Conservation (phyloP, 2,329 filamentous ascomycete genomes). For the Phaeomoniella chlamydospora region DNA sequence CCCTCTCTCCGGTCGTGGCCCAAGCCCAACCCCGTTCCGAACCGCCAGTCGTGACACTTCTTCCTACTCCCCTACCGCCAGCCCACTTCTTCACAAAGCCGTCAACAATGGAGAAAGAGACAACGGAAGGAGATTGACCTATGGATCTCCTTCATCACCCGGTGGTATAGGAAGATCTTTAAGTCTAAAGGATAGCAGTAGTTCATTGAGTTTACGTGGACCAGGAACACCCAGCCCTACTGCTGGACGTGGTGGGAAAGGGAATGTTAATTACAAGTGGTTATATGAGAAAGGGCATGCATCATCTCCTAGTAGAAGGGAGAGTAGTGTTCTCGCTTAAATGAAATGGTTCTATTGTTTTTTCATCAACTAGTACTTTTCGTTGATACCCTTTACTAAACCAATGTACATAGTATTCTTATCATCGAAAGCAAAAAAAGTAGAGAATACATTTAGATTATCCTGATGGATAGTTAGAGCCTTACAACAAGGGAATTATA, state of each 20-base stretch:
- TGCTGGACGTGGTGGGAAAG: conserved; percentile 45
- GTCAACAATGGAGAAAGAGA: conserved; percentile 18
- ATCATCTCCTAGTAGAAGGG: not conserved
- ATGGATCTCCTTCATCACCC: conserved; percentile 42
- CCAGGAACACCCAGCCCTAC: conserved; percentile 57
- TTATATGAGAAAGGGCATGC: conserved; percentile 63
- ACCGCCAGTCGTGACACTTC: conserved; percentile 15
- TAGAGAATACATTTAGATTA: too few relatives aligned
- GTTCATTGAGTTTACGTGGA: conserved; percentile 10
- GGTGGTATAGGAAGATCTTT: conserved; percentile 30
- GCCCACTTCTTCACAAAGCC: conserved; percentile 44
- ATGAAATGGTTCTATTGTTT: not conserved
- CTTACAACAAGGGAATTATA: too few relatives aligned
- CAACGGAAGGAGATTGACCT: conserved; percentile 42
- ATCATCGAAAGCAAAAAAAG: too few relatives aligned
- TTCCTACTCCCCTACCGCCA: conserved; percentile 15
- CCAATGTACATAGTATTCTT: too few relatives aligned
- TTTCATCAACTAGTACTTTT: too few relatives aligned
- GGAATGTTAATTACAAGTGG: conserved; percentile 85
- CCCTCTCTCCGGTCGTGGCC: conserved; percentile 38
- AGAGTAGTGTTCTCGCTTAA: not conserved
- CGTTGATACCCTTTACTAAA: too few relatives aligned
- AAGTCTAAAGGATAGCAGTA: conserved; percentile 35
- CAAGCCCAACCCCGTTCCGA: not conserved
- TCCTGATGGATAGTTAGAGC: too few relatives aligned